Evolutionary conservation across 2,329 filamentous ascomycete genomes (phyloP).

Genomic region (Zymoseptoria passerinii): DNA sequence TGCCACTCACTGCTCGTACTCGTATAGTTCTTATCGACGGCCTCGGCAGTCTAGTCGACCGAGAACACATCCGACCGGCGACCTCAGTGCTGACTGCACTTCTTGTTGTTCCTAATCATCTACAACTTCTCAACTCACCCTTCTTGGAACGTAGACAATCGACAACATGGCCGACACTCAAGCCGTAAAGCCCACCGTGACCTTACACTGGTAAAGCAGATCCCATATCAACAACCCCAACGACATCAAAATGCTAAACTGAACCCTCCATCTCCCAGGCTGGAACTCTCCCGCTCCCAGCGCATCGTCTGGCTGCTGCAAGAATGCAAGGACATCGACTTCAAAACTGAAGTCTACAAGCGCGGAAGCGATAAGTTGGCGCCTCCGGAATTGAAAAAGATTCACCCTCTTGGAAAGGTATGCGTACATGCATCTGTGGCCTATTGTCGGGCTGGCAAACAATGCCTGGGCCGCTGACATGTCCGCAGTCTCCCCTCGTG

Average conservation of each 20-base stretch:
- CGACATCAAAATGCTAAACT: neutral
- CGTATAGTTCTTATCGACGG: too few species aligned
- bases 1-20: too few species aligned
- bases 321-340: constrained; percentile 63
- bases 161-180: constrained; percentile 14
- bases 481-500: constrained; percentile 57
- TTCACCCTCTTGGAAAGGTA: constrained; percentile 74
- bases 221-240: neutral
- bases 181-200: constrained; percentile 44
- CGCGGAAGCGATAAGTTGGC: constrained; percentile 59
- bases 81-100: too few species aligned
- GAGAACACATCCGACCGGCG: too few species aligned
- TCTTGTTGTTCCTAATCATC: too few species aligned
- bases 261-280: constrained; percentile 49
- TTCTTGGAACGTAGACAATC: neutral
- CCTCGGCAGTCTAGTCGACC: too few species aligned
- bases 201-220: constrained; percentile 52
- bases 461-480: neutral
- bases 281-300: constrained; percentile 73
- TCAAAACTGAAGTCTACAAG: constrained; percentile 73
- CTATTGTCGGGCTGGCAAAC: too few species aligned
- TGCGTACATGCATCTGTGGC: neutral
- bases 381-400: constrained; percentile 62
- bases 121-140: too few species aligned
- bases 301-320: constrained; percentile 80